Evolutionary conservation across 495 filamentous ascomycete species (phyloP), one percentile per base, ranked within the genome.

Genomic region (Lasiosphaeria miniovina): DNA sequence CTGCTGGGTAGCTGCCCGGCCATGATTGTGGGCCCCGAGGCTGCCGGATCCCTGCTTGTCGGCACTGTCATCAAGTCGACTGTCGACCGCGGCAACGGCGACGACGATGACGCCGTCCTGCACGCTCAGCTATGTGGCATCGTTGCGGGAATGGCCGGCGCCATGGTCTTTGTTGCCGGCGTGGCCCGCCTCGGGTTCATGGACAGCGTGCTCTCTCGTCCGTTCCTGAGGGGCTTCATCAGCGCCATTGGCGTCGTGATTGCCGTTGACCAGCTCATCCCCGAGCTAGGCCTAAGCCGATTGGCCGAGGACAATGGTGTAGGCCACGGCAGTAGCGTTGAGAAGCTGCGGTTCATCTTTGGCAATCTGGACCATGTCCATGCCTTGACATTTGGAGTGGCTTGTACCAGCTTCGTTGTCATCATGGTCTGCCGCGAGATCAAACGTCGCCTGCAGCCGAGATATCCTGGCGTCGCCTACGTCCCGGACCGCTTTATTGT

Each of bases 241-340:
- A 93, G 88, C 52, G 93, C 95, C 36, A 91, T 99, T 70, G 94
- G 94, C 38, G 89, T 96, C 49, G 92, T 98, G 50, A 98, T 99
- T 68, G 82, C 95, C 49, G 90, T 97, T 35, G 94, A 98, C 71
- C 94, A 99, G 73, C 75, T 96, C 51, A 88, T 97, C 43, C 91
- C 92, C 3, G 91, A 98, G 71, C 79, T 93, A 67, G 94, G 94
- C 4, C 79, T 99, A 15, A 78, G 79, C n/a, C 69, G 75, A 0
- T 68, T 82, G 6, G 88, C 90, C 0, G 80, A 80, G 3, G 63
- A 74, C 11, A 77, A 75, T 4, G 78, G 83, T 40, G 80, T 91
- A 8, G 80, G 79, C 32, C 94, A 98, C 69, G 90, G 87, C 36
- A 96, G 90, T 69, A 93, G 87, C 51, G 79, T 95, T 34, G 82